Evolutionary conservation across 176 grass and related monocot genomes (phyloP).

Genomic region (Hordeum marinum): DNA sequence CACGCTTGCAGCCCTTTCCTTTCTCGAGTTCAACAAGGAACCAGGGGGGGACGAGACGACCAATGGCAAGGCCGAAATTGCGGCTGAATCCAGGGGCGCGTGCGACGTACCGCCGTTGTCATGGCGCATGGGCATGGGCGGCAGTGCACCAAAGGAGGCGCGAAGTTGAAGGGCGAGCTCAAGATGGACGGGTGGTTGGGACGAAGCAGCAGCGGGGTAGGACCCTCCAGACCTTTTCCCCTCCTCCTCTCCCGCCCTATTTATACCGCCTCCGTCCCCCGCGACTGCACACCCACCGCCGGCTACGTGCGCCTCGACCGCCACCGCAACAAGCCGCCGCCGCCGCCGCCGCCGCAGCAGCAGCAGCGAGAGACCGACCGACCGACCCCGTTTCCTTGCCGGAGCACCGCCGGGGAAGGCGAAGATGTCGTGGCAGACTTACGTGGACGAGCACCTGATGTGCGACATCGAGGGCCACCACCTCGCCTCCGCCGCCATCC

Average conservation of each 20-base stretch:
- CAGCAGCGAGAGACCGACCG: background rate
- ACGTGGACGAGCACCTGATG: conserved; percentile 90
- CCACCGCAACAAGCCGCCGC: background rate
- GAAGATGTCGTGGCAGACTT: conserved; percentile 81
- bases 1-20: background rate
- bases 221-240: background rate
- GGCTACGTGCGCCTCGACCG: background rate
- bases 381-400: background rate
- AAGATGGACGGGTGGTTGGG: conserved; percentile 30
- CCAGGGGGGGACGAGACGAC: too few relatives aligned
- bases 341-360: background rate
- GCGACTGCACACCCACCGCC: background rate
- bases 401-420: background rate
- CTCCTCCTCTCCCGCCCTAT: conserved; percentile 10
- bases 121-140: background rate
- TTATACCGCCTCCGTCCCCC: background rate
- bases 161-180: conserved; percentile 38
- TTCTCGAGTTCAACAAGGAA: too few relatives aligned
- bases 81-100: background rate
- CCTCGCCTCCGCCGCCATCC: conserved; percentile 72
- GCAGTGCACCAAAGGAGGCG: conserved; percentile 25
- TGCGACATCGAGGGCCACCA: conserved; percentile 67
- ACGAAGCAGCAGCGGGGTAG: background rate
- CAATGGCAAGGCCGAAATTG: background rate
- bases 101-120: background rate